A percentile compares a stretch with the other conserved stretches of the same genome.
These are phyloP conservation scores for Fusarium nematophilum DNA, from an alignment of 2,329 filamentous ascomycete genomes.

Conservation along the genomic window DNA sequence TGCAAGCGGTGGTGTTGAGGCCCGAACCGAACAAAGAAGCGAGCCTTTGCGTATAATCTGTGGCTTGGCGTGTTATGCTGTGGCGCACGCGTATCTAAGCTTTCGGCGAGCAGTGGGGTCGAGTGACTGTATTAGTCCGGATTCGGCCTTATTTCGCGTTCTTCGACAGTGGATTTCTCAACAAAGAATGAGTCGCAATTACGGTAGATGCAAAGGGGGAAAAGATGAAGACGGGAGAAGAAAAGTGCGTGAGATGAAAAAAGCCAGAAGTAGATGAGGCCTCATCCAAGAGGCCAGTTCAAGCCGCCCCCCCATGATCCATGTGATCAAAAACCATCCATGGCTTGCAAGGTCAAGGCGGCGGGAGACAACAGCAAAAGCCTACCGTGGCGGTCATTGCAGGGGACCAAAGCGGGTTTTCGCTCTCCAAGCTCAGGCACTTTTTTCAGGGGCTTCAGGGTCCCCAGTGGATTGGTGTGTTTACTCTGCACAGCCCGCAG, in stretches of 20 bases:
- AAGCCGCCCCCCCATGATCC: constrained; percentile 19
- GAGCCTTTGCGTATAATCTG: constrained; percentile 18
- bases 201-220: not conserved
- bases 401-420: constrained; percentile 26
- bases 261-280: constrained; percentile 23
- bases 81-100: constrained; percentile 22
- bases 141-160: constrained; percentile 7
- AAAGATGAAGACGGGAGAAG: not conserved
- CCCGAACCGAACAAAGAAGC: constrained; percentile 31
- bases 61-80: constrained; percentile 22
- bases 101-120: constrained; percentile 33
- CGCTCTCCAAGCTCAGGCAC: constrained; percentile 9
- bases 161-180: constrained; percentile 6
- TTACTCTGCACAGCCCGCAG: constrained; percentile 11
- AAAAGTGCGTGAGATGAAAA: not conserved
- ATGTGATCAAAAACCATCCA: constrained; percentile 30
- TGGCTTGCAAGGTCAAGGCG: constrained; percentile 3
- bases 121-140: constrained; percentile 33
- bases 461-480: constrained; percentile 17
- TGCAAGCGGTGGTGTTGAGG: constrained; percentile 29
- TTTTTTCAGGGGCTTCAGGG: constrained; percentile 12
- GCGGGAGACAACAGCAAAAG: constrained; percentile 7
- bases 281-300: constrained; percentile 14
- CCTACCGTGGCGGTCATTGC: constrained; percentile 15
- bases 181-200: constrained; percentile 18